These are phyloP conservation scores for Conringia planisiliqua DNA, from an alignment of 345 rosid genomes.

Conservation along the genomic window DNA sequence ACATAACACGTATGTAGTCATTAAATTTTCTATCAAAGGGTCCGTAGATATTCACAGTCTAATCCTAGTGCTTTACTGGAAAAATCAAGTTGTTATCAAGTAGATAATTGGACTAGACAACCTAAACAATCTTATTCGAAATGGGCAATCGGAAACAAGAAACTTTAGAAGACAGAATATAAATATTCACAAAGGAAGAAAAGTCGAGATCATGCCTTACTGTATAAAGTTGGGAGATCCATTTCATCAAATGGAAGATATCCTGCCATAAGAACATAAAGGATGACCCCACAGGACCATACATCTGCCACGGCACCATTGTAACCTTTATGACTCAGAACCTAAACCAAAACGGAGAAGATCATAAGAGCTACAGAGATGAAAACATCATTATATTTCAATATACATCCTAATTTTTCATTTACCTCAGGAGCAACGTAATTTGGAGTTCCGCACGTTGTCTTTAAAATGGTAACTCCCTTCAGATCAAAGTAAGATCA, in stretches of 20 bases:
- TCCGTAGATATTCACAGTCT: not conserved
- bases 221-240: constrained; percentile 87
- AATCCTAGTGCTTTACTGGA: not conserved
- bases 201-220: constrained; percentile 65
- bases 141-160: not conserved
- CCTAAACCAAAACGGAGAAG: constrained; percentile 44
- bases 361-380: not conserved
- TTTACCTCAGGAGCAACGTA: constrained; percentile 98
- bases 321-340: constrained; percentile 95
- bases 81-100: not conserved
- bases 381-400: not conserved
- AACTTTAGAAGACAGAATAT: not conserved
- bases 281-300: constrained; percentile 98
- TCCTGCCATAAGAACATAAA: constrained; percentile 93
- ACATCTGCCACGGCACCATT: constrained; percentile 93
- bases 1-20: not conserved
- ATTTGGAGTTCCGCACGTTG: constrained; percentile 97
- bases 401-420: not conserved
- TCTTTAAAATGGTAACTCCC: constrained; percentile 85
- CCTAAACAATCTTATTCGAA: not conserved
- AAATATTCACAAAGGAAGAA: constrained; percentile 8
- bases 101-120: not conserved
- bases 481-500: constrained; percentile 17
- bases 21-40: not conserved
- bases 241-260: constrained; percentile 98